Evolutionary conservation across 2,329 filamentous ascomycete species (phyloP), one percentile per base, ranked within the genome.

Genomic region (Neodidymelliopsis sp.): DNA sequence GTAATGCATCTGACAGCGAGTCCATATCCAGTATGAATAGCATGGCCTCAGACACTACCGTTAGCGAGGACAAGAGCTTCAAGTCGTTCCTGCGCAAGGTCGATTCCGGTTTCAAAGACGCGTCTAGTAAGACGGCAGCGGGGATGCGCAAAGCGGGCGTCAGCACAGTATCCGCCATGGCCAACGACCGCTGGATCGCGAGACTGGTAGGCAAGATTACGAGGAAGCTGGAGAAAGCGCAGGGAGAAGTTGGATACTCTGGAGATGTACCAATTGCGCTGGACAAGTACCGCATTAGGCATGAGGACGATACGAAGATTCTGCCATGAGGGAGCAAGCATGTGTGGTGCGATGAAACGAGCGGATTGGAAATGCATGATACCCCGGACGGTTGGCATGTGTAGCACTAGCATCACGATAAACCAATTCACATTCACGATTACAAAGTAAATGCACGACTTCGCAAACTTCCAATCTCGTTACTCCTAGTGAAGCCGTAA

Each of bases 111-210:
- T 67, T 69, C 56, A 71, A 71, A 29, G 65, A 68, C 29, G 63
- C 66, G 16, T 57, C 63, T 7, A 61, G 53, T 34, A 72, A 67
- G 27, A 73, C 76, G 13, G 76, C 74, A 42, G 75, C 76, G 23
- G 75, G 76, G 0, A 74, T 79, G 65, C 79, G 77, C 63, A 79
- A 77, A 56, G 75, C 71, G 1, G 69, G 75, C 1, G 73, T 79
- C 1, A 75, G 64, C 25, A 73, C 69, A 8, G 66, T 67, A 30
- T 63, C 61, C 44, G 76, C 74, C 1, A 71, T 80, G 25, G 75
- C 79, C 4, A 82, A 82, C 56, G 80, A 83, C 59, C 69, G 77
- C 15, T 82, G 79, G 79, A 81, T 83, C 57, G 79, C 79, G 25
- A 78, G 76, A 60, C 59, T 82, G 54, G 78, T 82, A 0, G 79